Percentiles rank a stretch among this genome's conserved stretches.
phyloP scores from a whole-genome alignment of 2,329 filamentous ascomycete species.

The Cladobotryum mycophilum region DNA sequence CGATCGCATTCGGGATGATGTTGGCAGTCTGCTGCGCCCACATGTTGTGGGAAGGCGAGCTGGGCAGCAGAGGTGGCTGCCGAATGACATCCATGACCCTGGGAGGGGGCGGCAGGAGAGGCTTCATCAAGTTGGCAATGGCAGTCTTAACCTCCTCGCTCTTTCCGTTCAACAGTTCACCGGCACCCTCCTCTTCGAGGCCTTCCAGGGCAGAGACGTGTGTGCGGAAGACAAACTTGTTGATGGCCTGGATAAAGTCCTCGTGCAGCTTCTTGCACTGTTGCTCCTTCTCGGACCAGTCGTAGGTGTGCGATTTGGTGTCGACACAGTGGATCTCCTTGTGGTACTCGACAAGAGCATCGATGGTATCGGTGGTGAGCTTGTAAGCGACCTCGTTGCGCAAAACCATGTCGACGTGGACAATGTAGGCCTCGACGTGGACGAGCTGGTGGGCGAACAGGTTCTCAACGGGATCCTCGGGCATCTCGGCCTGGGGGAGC shows the following conservation, averaged over 20 bases:
- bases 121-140: constrained; percentile 79
- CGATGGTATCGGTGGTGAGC: constrained; percentile 90
- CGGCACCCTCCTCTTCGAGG: constrained; percentile 90
- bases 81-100: constrained; percentile 85
- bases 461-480: constrained; percentile 77
- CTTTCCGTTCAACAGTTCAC: constrained; percentile 85
- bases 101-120: constrained; percentile 79
- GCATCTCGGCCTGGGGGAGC: constrained; percentile 76
- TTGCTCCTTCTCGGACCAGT: constrained; percentile 93
- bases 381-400: constrained; percentile 98
- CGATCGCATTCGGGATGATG: constrained; percentile 59
- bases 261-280: constrained; percentile 97
- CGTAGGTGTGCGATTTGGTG: constrained; percentile 79
- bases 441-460: constrained; percentile 90
- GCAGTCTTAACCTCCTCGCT: constrained; percentile 88
- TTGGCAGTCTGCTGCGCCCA: constrained; percentile 71
- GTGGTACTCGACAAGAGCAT: constrained; percentile 89
- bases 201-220: constrained; percentile 86
- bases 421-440: constrained; percentile 93
- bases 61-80: constrained; percentile 78
- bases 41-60: constrained; percentile 69
- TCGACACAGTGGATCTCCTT: constrained; percentile 92
- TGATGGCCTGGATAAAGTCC: constrained; percentile 91
- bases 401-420: constrained; percentile 98
- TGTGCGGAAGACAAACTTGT: constrained; percentile 93